A percentile compares a stretch with the other conserved stretches of the same genome.
Evolutionary conservation across 2,329 filamentous ascomycete genomes (phyloP).

Genomic region (Lecanicillium sp.): DNA sequence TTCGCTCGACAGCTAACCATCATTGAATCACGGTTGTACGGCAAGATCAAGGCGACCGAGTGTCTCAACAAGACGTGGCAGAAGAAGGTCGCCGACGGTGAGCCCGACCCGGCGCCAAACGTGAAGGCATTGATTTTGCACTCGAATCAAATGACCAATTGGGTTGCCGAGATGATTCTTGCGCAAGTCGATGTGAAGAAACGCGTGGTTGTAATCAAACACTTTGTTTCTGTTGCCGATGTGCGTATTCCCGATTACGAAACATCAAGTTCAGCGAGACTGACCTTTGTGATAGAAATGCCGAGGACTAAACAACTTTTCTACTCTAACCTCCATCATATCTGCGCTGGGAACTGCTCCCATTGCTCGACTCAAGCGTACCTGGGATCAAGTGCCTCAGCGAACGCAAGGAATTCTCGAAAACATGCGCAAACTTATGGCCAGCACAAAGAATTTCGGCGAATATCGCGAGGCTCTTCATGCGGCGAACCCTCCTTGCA

Average conservation of each 20-base stretch:
- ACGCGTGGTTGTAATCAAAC: conserved; percentile 93
- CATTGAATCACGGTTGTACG: conserved; percentile 89
- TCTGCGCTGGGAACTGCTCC: conserved; percentile 91
- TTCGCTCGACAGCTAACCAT: conserved; percentile 97
- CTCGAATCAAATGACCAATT: conserved; percentile 98
- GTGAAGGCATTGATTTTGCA: conserved; percentile 95
- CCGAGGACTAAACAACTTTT: conserved; percentile 88
- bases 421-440: conserved; percentile 90
- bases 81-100: conserved; percentile 78
- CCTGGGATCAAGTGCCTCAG: conserved; percentile 88
- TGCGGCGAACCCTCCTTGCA: conserved; percentile 89
- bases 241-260: conserved; percentile 49
- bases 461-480: conserved; percentile 93
- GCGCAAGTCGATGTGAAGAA: conserved; percentile 93
- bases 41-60: conserved; percentile 91
- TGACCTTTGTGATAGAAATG: conserved; percentile 61
- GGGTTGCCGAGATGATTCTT: conserved; percentile 98
- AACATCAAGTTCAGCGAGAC: not conserved
- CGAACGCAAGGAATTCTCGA: conserved; percentile 75
- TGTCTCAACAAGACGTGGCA: conserved; percentile 99
- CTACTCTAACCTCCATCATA: conserved; percentile 93
- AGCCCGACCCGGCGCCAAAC: conserved; percentile 81
- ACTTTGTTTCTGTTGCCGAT: conserved; percentile 93
- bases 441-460: conserved; percentile 94
- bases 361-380: conserved; percentile 85